These are phyloP conservation scores for Astrephomene gubernaculifera DNA, from an alignment of 139 green algal species.

Conservation along the genomic window DNA sequence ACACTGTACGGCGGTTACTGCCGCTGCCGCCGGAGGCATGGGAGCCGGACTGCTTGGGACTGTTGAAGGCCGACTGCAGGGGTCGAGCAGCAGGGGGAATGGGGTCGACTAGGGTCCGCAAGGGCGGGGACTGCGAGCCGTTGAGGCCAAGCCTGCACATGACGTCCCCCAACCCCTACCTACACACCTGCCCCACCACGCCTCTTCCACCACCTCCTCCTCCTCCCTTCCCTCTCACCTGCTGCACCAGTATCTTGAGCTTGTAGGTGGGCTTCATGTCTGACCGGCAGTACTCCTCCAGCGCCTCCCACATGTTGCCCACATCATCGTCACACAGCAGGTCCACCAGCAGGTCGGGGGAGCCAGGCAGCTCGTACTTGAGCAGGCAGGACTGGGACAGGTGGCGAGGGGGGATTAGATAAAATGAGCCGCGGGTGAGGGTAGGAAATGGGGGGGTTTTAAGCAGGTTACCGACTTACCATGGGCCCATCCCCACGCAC, in stretches of 20 bases:
- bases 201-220: not conserved
- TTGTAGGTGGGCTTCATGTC: slow-evolving; percentile 34
- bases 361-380: slow-evolving; percentile 78
- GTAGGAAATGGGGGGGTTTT: too few relatives aligned
- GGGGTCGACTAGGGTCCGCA: too few relatives aligned
- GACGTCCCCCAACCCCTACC: too few relatives aligned
- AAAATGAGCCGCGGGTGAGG: too few relatives aligned
- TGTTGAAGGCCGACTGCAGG: not conserved
- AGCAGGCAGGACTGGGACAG: slow-evolving; percentile 53
- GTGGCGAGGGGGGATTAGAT: too few relatives aligned
- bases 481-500: too few relatives aligned
- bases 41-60: slow-evolving; percentile 6
- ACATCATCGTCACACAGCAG: slow-evolving; percentile 73
- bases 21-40: not conserved
- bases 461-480: too few relatives aligned
- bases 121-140: too few relatives aligned
- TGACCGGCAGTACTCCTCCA: slow-evolving; percentile 34
- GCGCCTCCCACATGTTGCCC: slow-evolving; percentile 81
- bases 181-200: not conserved
- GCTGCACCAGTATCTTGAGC: slow-evolving; percentile 39
- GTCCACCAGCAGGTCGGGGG: slow-evolving; percentile 68
- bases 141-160: too few relatives aligned
- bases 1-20: not conserved
- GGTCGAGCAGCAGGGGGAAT: not conserved
- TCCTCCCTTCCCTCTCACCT: not conserved